Base-by-base conservation (phyloP, 2,329 filamentous ascomycete genomes). In the Epichloe elymi region DNA sequence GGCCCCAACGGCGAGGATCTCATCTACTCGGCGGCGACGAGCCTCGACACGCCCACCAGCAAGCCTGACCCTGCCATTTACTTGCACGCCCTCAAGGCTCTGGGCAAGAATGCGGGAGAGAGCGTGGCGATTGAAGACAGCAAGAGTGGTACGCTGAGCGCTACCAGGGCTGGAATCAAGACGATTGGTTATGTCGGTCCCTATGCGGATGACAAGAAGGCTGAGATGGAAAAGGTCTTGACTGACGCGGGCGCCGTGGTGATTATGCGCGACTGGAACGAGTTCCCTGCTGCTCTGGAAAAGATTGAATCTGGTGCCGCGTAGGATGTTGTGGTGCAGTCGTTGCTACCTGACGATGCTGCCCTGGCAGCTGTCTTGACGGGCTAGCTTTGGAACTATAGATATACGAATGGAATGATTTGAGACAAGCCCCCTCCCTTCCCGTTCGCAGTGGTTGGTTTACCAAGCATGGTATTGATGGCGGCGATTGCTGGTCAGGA, bases 61-160 rank as follows among this genome's bases (percentile, higher is more conserved):
- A 95, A 95, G 78, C 89, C 89, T 15, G 86, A 95, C 69, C 89
- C 90, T 17, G 86, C 87, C 58, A 85, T 95, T 69, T 95, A 95
- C 73, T 70, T 88, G 56, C 78, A 84, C 66, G 86, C 89, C 20
- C 79, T 89, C 64, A 71, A 88, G 69, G 71, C 79, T 63, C 75
- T 94, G 48, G 84, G 83, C 55, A 85, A 85, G 69, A 79, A 76
- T 60, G 73, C 87, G 2, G 72, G 73, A 45, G 83, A 94, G 74
- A 82, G 79, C 57, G 75, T 95, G 35, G 86, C 89, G 23, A 79
- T 95, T 53, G 89, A 95, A 74, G 89, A 95, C 73, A 88, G 83
- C 74, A 88, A 86, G 77, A 88, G 83, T 59, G 89, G 89, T 55
- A 86, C 86, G 42, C 78, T 85, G 52, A 88, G 86, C 57, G 75